These are phyloP conservation scores for Aleurites moluccanus DNA, from an alignment of 441 rosid species.

Conservation along the genomic window DNA sequence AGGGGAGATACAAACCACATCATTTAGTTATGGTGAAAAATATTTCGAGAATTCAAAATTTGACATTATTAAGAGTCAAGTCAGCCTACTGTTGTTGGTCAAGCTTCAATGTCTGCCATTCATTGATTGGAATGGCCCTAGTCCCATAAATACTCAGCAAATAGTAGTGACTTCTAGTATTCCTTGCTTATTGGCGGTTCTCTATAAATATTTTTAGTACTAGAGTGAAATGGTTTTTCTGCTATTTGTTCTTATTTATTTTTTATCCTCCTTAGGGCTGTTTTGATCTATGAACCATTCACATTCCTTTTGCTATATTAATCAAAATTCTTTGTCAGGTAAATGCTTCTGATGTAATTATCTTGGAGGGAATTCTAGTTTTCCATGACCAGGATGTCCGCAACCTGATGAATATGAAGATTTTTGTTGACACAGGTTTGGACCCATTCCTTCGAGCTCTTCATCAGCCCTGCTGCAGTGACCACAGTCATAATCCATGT, in stretches of 20 bases:
- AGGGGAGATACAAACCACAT: neutral
- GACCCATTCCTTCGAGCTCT: constrained; percentile 18
- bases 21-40: neutral
- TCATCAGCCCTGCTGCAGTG: constrained; percentile 14
- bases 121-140: neutral
- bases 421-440: constrained; percentile 93
- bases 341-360: constrained; percentile 95
- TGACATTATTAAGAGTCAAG: neutral
- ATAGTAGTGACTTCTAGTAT: neutral
- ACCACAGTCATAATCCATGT: neutral
- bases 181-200: neutral
- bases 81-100: neutral
- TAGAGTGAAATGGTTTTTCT: neutral
- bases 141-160: neutral
- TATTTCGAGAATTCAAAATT: neutral
- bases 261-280: neutral
- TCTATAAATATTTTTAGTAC: neutral
- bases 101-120: neutral
- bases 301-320: neutral
- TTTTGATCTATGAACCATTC: neutral
- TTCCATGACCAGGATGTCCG: constrained; percentile 91
- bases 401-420: constrained; percentile 89
- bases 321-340: constrained; percentile 50
- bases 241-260: neutral
- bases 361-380: constrained; percentile 93